phyloP scores from a whole-genome alignment of 305 asterid species.

The Solanum aculeatissimum region DNA sequence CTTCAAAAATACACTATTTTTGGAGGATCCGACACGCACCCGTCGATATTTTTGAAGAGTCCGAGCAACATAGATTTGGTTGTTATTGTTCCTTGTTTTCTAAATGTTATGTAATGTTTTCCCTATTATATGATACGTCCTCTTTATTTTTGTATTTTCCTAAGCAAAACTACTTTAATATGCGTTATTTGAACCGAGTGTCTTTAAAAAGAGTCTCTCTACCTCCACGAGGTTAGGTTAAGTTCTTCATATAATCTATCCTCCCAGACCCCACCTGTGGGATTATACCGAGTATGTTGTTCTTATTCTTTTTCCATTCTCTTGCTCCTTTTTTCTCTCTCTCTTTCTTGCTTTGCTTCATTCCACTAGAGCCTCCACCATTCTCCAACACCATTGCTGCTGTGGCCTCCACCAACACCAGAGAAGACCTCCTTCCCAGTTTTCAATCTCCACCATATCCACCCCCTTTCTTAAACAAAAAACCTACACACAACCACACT shows the following conservation, averaged over 20 bases:
- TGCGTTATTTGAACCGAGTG: background rate
- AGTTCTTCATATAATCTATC: background rate
- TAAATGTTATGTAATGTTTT: background rate
- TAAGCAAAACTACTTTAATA: background rate
- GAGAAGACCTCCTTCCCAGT: background rate
- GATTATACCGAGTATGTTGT: background rate
- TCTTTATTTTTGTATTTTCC: background rate
- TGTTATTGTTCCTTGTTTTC: background rate
- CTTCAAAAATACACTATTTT: too few relatives aligned
- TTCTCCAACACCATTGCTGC: background rate
- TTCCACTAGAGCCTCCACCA: background rate
- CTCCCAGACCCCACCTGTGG: background rate
- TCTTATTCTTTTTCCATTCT: background rate
- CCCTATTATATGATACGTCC: background rate
- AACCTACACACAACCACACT: background rate
- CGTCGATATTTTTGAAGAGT: too few relatives aligned
- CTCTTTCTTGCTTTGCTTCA: background rate
- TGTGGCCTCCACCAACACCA: background rate
- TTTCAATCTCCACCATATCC: background rate
- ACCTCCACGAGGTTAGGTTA: background rate
- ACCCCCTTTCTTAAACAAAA: background rate
- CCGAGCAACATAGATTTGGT: too few relatives aligned
- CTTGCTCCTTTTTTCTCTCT: background rate
- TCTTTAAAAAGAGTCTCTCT: background rate
- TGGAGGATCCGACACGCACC: too few relatives aligned